Base-by-base conservation (phyloP, 2,329 filamentous ascomycete species). In the Aureobasidium sp. region DNA sequence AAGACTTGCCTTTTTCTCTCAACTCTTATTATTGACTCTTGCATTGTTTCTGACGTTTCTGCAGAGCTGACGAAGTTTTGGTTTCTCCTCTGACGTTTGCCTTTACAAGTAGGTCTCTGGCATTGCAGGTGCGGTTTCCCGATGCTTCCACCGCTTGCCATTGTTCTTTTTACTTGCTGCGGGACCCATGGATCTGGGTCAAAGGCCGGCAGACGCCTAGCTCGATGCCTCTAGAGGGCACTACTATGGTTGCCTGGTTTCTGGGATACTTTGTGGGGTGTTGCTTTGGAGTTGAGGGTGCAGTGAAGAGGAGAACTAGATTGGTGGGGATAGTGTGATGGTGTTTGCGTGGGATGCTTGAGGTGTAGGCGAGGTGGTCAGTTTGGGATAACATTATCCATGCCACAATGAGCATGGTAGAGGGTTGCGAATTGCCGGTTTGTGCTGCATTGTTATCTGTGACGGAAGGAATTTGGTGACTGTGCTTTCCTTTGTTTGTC, bases 131-230 rank as follows among this genome's bases (percentile, higher is more conserved):
- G 8, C 2, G 0, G 15, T 3, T 6, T n/a, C 20, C 53, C 39
- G 53, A 57, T 45, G 53, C 53, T 57, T 36, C 39, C 53, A 39
- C 53, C 39, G 41, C 36, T 25, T 45, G 53, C 36, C 53, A 45
- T 45, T n/a, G 17, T 15, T 4, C 12, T n/a, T 48, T 17, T 5
- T 29, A 5, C 20, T 44, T 44, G 22, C 17, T 15, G 20, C 14
- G 12, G 14, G 8, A 27, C n/a, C 49, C 49, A 12, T 39, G 20
- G 49, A n/a, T 17, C 15, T 27, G 34, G 49, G 49, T 27, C 29
- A 17, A 17, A 17, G 15, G 6, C 15, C 48, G 17, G n/a, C 17
- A 36, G 42, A 27, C 7, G 15, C 14, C 25, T 36, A 27, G 14
- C 12, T 20, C 34, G 5, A n/a, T n/a, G 17, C 7, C 39, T 20